Base-by-base conservation (phyloP, 306 rosid genomes). In the Vigna unguiculata region DNA sequence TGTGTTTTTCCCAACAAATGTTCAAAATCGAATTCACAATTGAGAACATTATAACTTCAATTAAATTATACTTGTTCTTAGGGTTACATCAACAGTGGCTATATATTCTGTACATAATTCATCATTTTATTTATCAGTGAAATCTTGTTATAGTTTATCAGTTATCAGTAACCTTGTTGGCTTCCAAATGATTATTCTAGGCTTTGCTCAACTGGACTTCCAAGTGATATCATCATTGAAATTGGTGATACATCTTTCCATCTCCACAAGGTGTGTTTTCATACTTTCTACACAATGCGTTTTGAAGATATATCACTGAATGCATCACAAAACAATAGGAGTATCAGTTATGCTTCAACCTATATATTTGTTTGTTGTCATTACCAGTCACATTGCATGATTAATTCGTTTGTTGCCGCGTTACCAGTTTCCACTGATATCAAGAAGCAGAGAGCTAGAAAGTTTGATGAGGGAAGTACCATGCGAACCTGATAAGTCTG, bases 141-240 rank as follows among this genome's bases (percentile, higher is more conserved):
- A 24, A 43, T 69, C 17, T 16, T 40, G 15, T 59, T 25, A n/a
- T 64, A 36, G 58, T 74, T 57, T 55, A 53, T 75, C 20, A 40
- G 9, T 40, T 40, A 40, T 9, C 3, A 48, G 64, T 68, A 76
- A 49, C 30, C 32, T 59, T 60, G 53, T 66, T 77, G 49, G 55
- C n/a, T 73, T 2, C 71, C 22, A 61, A 67, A 68, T 80, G 19
- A 54, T 8, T 65, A 64, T 78, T 82, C 28, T 83, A 94, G 98
- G 98, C 76, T 87, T 32, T 94, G 93, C 88, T 87, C 94, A 52
- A 86, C 89, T 72, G 98, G 96, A 60, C 98, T 94, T 70, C 75
- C 96, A 34, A 87, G 91, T 49, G 98, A 94, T 78, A 83, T 94
- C 51, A 78, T 86, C 67, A 74, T 91, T 88, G 96, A 94, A 87